These are phyloP conservation scores for Rhynchosporium graminicola DNA, from an alignment of 2,329 filamentous ascomycete species.

Conservation along the genomic window DNA sequence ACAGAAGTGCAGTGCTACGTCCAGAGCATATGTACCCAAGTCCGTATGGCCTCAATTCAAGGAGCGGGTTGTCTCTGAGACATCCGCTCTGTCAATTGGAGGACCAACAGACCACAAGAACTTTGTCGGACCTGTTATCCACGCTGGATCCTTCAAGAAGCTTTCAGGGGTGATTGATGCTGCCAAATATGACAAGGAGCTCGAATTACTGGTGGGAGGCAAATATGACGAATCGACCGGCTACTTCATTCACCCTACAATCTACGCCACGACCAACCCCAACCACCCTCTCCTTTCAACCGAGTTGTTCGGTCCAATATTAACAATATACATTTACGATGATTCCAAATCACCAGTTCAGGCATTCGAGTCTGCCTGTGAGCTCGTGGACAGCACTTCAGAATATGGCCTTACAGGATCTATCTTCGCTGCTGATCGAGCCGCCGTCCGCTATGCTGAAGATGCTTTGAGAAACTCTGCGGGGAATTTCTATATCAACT, in stretches of 20 bases:
- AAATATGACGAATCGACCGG: conserved; percentile 76
- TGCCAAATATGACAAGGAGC: conserved; percentile 72
- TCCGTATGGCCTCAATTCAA: conserved; percentile 75
- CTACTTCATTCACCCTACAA: conserved; percentile 81
- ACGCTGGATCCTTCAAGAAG: conserved; percentile 79
- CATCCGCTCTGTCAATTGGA: conserved; percentile 69
- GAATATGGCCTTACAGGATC: conserved; percentile 79
- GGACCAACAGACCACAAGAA: conserved; percentile 67
- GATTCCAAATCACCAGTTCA: conserved; percentile 56
- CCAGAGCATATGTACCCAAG: conserved; percentile 74
- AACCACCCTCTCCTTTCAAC: conserved; percentile 72
- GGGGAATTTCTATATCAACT: conserved; percentile 86
- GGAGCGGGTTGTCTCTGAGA: conserved; percentile 66
- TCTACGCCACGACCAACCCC: conserved; percentile 75
- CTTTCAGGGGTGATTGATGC: conserved; percentile 74
- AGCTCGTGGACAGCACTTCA: conserved; percentile 68
- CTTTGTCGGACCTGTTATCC: conserved; percentile 88
- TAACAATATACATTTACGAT: conserved; percentile 76
- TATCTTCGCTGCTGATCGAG: conserved; percentile 71
- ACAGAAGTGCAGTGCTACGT: conserved; percentile 88
- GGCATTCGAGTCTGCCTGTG: conserved; percentile 60
- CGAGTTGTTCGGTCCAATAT: conserved; percentile 81
- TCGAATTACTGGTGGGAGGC: conserved; percentile 74
- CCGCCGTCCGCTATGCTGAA: conserved; percentile 67
- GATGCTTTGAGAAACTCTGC: conserved; percentile 71